Base-by-base conservation (phyloP, 176 grass and related monocot genomes). In the Raddia guianensis region DNA sequence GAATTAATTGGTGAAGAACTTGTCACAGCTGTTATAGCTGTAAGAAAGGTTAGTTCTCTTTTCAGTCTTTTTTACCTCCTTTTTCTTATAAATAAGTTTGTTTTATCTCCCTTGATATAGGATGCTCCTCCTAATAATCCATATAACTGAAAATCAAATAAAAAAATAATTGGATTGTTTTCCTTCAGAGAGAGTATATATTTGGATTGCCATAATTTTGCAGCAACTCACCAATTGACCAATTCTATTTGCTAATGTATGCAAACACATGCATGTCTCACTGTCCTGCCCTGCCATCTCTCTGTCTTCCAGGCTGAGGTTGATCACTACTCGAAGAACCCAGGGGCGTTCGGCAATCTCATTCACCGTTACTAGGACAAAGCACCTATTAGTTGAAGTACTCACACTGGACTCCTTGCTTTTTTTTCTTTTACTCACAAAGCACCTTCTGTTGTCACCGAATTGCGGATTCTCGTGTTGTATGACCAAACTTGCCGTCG, bases 1-100 rank as follows among this genome's bases (percentile, higher is more conserved):
- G 82, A 95, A 33, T 60, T 95, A 74, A 87, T 99, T 54, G 96
- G 96, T 44, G 81, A 95, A 80, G 83, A 95, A 44, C 84, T 99
- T 20, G 82, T 99, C 49, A 88, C 88, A 72, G 86, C 88, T 45
- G 55, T 92, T 55, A 88, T 93, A 72, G 92, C 75, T 21, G 74
- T 99, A 72, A 88, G 96, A 69, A 93, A 89, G 92, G 96, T 99
- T 46, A 77, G 76, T n/a, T 67, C 16, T 68, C 40, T 34, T 52
- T 21, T 15, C 33, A 48, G 9, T 12, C 40, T 34, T 27, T 32
- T 18, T 27, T 54, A 54, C 37, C 16, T 27, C 27, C 27, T 27
- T 27, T 27, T 27, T 27, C 27, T 27, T 27, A 27, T 27, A 27
- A 27, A 27, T 27, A 27, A 27, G 27, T 27, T 27, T 27, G 27